Evolutionary conservation across 2,329 filamentous ascomycete genomes (phyloP), one percentile per base, ranked within the genome.

Genomic region (Endoconidiophora laricicola): DNA sequence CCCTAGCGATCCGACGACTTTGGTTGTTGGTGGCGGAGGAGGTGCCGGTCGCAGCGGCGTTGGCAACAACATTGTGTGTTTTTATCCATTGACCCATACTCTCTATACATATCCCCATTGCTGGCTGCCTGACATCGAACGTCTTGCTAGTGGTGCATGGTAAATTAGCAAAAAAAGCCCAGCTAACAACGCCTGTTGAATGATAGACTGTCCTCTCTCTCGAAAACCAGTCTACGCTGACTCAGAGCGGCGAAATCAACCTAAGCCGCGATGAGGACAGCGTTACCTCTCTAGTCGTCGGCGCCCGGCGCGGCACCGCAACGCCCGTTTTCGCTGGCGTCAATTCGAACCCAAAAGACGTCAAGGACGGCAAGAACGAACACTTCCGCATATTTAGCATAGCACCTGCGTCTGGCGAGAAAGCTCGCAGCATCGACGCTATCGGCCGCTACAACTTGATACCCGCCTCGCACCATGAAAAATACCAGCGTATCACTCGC

Each of bases 251-350:
- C 56, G 84, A 94, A 57, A 71, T 90, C 59, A 79, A 86, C 53
- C 77, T 94, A 45, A 83, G 83, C 54, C 74, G 78, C 57, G 78
- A 88, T 60, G 88, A 95, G 67, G 90, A 96, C 65, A 93, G 83
- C 51, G 85, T 94, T 52, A 86, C 83, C 56, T 88, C 83, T 49
- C 71, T 95, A 46, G 86, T 79, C 40, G 76, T 82, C 48, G 79
- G 86, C 56, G 73, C 67, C 60, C 73, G 59, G 64, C 74, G 68
- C 64, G 69, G 68, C 46, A 79, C 72, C 58, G 62, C 70, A 41
- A 43, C 68, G 48, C 44, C 46, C 20, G 66, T 78, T 6, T 79
- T 84, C 56, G 85, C 87, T 23, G 87, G 87, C 49, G 81, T 94
- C 66, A 95, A 94, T 63, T 87, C 86, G 53, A 83, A 81, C 52